phyloP scores from a whole-genome alignment of 179 eudicot species.

The Corrigiola litoralis region DNA sequence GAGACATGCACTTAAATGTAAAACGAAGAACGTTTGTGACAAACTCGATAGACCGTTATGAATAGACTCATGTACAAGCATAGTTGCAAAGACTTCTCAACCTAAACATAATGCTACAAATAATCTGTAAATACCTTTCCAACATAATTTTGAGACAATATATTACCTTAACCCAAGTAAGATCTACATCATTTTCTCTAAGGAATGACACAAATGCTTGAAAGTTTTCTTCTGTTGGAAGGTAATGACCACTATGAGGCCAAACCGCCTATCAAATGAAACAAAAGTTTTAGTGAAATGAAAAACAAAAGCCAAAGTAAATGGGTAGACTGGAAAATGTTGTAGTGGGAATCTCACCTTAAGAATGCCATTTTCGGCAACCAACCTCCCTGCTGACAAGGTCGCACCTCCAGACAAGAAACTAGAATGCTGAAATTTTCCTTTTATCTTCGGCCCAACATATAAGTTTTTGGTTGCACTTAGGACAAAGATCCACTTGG shows the following conservation, averaged over 20 bases:
- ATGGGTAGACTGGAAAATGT: not conserved
- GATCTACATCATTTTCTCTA: constrained; percentile 54
- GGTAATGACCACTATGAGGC: constrained; percentile 97
- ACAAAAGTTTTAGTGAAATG: not conserved
- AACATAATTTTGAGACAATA: no score
- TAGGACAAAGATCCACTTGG: constrained; percentile 86
- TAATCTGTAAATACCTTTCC: no score
- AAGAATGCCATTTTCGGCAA: constrained; percentile 54
- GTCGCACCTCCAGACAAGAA: constrained; percentile 93
- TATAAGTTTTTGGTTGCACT: constrained; percentile 56
- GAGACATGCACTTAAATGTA: no score
- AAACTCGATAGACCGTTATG: no score
- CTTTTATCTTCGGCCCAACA: constrained; percentile 62
- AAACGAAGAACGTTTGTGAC: no score
- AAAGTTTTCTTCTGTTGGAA: constrained; percentile 89
- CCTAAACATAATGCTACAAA: no score
- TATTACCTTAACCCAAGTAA: constrained; percentile 57
- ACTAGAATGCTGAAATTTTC: constrained; percentile 86
- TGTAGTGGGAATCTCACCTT: constrained; percentile 34
- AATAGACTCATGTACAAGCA: no score
- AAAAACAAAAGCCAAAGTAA: not conserved
- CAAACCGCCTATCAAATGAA: constrained; percentile 64
- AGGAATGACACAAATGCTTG: constrained; percentile 71
- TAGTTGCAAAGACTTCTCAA: no score
- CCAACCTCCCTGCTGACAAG: constrained; percentile 70